phyloP scores from a whole-genome alignment of 139 green algal species.

The Astrephomene gubernaculifera region DNA sequence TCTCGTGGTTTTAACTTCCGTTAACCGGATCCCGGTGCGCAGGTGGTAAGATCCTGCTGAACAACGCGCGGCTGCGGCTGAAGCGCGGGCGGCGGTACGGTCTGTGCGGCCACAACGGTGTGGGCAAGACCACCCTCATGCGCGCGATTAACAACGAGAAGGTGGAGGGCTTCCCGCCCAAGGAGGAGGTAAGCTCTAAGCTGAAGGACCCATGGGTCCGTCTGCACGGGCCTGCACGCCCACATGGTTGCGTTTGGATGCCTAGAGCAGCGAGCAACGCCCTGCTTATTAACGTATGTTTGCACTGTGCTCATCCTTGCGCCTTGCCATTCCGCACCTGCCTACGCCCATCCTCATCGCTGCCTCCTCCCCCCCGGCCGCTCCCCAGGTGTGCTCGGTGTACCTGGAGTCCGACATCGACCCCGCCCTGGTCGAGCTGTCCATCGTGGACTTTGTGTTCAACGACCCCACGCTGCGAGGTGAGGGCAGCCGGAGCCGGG shows the following conservation, averaged over 20 bases:
- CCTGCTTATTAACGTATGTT: no score
- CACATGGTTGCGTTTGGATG: no score
- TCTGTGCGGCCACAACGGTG: slow-evolving; percentile 88
- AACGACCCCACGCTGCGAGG: slow-evolving; percentile 55
- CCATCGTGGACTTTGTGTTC: slow-evolving; percentile 65
- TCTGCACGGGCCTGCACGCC: no score
- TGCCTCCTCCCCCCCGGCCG: no score
- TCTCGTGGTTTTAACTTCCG: no score
- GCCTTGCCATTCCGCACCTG: no score
- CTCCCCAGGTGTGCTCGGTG: slow-evolving; percentile 64
- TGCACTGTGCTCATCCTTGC: no score
- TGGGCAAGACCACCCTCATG: slow-evolving; percentile 94
- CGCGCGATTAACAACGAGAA: slow-evolving; percentile 91
- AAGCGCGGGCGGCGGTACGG: slow-evolving; percentile 87
- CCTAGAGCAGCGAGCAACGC: no score
- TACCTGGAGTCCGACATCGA: slow-evolving; percentile 95
- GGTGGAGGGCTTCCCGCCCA: slow-evolving; percentile 90
- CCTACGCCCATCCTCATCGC: no score
- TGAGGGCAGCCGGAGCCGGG: not conserved
- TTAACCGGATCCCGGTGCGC: no score
- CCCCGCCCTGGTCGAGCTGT: slow-evolving; percentile 55
- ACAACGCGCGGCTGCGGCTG: slow-evolving; percentile 83
- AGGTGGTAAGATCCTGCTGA: slow-evolving; percentile 84
- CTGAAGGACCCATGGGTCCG: no score
- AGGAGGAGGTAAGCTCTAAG: slow-evolving; percentile 71